Conservation (phyloP, 306 rosid species). For the Glycine tomentella region DNA sequence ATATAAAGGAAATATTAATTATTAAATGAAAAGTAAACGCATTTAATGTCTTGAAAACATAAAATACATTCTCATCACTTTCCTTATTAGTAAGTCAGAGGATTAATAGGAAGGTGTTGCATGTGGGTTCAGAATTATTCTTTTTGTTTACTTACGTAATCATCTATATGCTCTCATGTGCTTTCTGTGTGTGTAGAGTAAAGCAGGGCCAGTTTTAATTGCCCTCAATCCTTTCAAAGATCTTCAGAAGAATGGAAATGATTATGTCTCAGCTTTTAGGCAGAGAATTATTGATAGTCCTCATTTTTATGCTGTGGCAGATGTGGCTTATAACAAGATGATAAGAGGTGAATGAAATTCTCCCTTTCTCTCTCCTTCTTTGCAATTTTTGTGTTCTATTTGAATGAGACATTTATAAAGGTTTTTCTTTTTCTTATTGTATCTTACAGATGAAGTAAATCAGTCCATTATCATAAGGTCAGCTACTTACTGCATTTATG, state of each 20-base stretch:
- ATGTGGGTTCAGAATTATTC: background rate
- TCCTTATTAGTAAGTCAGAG: background rate
- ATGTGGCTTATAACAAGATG: constrained; percentile 79
- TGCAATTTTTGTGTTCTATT: constrained; percentile 28
- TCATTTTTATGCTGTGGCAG: constrained; percentile 72
- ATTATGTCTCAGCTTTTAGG: constrained; percentile 60
- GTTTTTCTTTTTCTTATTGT: constrained; percentile 43
- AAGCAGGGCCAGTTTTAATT: constrained; percentile 91
- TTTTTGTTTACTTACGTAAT: constrained; percentile 30
- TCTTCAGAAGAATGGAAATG: constrained; percentile 65
- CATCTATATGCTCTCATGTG: constrained; percentile 45
- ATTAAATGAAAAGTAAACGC: background rate
- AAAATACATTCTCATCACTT: background rate
- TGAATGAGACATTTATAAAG: constrained; percentile 45
- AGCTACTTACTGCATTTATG: constrained; percentile 39
- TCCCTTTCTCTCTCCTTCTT: constrained; percentile 30
- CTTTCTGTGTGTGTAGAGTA: constrained; percentile 66
- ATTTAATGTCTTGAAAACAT: background rate
- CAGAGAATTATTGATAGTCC: constrained; percentile 62
- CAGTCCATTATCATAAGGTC: constrained; percentile 94
- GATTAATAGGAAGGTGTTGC: background rate
- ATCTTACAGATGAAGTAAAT: constrained; percentile 78
- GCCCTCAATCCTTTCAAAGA: constrained; percentile 89
- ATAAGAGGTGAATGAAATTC: constrained; percentile 63
- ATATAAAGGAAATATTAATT: background rate